Evolutionary conservation across 2,329 filamentous ascomycete species (phyloP).

Genomic region (Leptographium radiaticola): DNA sequence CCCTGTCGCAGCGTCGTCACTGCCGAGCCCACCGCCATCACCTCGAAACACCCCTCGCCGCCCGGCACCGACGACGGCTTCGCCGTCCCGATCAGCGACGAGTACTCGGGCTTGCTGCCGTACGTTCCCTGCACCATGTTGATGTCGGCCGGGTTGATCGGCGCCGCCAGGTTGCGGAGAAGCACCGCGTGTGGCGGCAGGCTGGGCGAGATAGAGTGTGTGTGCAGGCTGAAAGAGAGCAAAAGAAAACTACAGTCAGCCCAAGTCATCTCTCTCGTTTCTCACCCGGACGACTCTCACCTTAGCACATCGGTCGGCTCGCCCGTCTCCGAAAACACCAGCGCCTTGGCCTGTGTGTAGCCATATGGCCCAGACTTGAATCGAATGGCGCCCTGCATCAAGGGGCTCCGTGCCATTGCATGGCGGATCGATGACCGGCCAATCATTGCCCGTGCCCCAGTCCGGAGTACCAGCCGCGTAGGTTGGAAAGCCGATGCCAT

Average conservation of each 20-base stretch:
- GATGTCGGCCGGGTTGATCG: slow-evolving; percentile 94
- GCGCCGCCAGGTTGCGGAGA: slow-evolving; percentile 75
- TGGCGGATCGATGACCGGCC: neutral
- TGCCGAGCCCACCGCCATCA: slow-evolving; percentile 54
- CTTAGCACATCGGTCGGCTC: slow-evolving; percentile 59
- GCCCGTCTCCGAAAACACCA: slow-evolving; percentile 62
- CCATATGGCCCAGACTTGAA: slow-evolving; percentile 54
- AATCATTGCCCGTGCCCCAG: neutral
- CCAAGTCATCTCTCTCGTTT: neutral
- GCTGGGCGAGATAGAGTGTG: slow-evolving; percentile 63
- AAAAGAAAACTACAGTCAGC: neutral
- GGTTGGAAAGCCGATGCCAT: slow-evolving; percentile 8
- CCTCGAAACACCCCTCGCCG: slow-evolving; percentile 90
- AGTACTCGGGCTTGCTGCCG: slow-evolving; percentile 70
- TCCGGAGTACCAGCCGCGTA: slow-evolving; percentile 3
- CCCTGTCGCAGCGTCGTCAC: slow-evolving; percentile 48
- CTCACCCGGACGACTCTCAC: slow-evolving; percentile 22
- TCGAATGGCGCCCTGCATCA: slow-evolving; percentile 16
- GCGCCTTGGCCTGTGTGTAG: slow-evolving; percentile 74
- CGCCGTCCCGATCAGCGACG: slow-evolving; percentile 58
- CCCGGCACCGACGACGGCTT: slow-evolving; percentile 67
- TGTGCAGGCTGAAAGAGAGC: slow-evolving; percentile 42
- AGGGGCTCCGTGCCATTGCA: neutral
- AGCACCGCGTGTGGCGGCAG: slow-evolving; percentile 55
- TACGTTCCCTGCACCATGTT: slow-evolving; percentile 98